phyloP scores from a whole-genome alignment of 148 eudicot species.

The Linanthus parryae region DNA sequence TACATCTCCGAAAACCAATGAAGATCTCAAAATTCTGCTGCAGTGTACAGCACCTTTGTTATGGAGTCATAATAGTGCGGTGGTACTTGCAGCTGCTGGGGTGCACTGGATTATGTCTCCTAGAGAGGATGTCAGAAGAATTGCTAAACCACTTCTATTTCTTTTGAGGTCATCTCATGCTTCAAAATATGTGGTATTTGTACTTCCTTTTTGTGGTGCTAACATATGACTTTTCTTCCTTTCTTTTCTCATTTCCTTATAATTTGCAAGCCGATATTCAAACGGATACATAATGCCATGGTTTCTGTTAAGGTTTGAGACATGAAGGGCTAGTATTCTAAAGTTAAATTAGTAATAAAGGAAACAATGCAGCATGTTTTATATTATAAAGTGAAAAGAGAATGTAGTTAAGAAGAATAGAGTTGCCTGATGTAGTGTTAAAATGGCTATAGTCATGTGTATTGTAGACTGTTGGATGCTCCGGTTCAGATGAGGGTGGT shows the following conservation, averaged over 20 bases:
- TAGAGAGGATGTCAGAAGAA: slow-evolving; percentile 57
- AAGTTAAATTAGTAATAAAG: not conserved
- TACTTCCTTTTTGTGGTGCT: not conserved
- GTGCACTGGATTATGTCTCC: slow-evolving; percentile 99
- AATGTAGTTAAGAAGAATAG: not conserved
- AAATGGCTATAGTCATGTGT: too few relatives aligned
- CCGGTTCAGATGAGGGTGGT: too few relatives aligned
- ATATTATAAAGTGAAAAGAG: not conserved
- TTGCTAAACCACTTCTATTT: slow-evolving; percentile 88
- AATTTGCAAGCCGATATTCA: not conserved
- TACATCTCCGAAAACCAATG: slow-evolving; percentile 64
- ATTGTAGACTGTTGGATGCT: too few relatives aligned
- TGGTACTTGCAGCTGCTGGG: slow-evolving; percentile 96
- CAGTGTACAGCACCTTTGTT: slow-evolving; percentile 89
- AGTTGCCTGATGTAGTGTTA: not conserved
- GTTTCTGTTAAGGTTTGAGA: not conserved
- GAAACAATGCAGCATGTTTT: not conserved
- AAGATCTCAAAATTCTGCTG: slow-evolving; percentile 79
- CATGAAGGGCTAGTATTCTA: too few relatives aligned
- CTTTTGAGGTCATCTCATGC: slow-evolving; percentile 76
- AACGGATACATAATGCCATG: not conserved
- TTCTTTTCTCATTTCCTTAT: too few relatives aligned
- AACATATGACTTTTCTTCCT: not conserved
- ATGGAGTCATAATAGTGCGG: slow-evolving; percentile 98
- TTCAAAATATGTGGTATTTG: slow-evolving; percentile 81